Evolutionary conservation across 768 basidiomycete species (phyloP), one percentile per base, ranked within the genome.

Genomic region (Cystoderma amianthinum): DNA sequence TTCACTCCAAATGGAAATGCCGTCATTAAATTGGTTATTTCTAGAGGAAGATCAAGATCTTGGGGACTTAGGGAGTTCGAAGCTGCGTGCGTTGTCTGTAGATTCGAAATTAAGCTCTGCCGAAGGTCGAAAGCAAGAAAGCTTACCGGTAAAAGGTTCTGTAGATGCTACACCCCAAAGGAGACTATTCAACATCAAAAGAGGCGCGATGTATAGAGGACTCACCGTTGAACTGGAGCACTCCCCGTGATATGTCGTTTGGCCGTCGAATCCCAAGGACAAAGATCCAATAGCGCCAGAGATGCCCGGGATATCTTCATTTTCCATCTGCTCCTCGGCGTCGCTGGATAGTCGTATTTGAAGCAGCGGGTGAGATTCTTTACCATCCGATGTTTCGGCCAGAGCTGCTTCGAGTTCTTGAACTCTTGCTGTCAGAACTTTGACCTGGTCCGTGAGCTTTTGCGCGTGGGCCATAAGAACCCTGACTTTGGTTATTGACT

Each of bases 391-490:
- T 16, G 49, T 48, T 24, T 54, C 43, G 3, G 61, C 51, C 2
- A 77, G 57, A 15, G 71, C 64, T 3, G 50, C 42, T 45, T 77
- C 74, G 3, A 78, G 61, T 48, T 77, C 67, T 23, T 60, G 64
- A 36, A 74, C 67, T 36, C 69, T 56, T 4, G 59, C 43, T 0
- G 59, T 64, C 49, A 75, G 59, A 4, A 50, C 45, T 43, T 68
- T 69, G 39, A 75, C 71, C 50, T 75, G 64, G 28, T 73, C 70
- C 5, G 65, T 56, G 9, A 78, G 59, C 36, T 56, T 63, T 45
- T 74, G 66, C 3, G 68, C 70, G 48, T 71, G 72, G 4, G 66
- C 69, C 66, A 73, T 67, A 25, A 77, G 64, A 15, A 74, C 72
- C 50, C 74, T 77, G 44, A 5, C 16, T 7, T 28, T 28, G 25